Evolutionary conservation across 768 basidiomycete species (phyloP), one percentile per base, ranked within the genome.

Genomic region (Agaricus bisporus): DNA sequence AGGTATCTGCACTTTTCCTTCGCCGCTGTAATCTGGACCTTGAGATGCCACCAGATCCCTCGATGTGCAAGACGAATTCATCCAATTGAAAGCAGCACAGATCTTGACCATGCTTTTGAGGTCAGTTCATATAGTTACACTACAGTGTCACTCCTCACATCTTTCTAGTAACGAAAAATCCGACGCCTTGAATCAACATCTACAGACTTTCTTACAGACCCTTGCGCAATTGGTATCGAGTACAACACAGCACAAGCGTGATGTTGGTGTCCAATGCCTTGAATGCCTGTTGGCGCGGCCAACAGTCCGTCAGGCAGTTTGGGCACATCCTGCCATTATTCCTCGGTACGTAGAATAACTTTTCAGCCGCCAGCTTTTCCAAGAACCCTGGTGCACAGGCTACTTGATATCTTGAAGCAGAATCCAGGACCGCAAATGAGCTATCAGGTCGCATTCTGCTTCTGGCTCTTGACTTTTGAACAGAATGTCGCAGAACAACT

Each of bases 391-490:
- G 41, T 48, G 46, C 22, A 18, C 15, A 95, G 93, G 18, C 74
- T 97, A 42, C 80, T 94, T 5, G 89, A 94, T 28, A 87, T 91
- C 22, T 73, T 98, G 52, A 86, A 85, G 62, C 76, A 83, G 49
- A 88, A 83, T 57, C 85, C 90, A 14, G 82, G 85, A 18, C 91
- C 95, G 17, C 97, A 99, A 70, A 91, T 95, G 84, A 88, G 82
- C 71, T 99, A 98, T 66, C 94, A 97, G 75, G 84, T 94, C 41
- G 82, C 83, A 22, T 90, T 92, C 66, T 95, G 91, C 66, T 73
- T 98, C 57, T 99, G 97, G 97, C 72, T 98, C 48, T 72, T 98
- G 52, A 89, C 93, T 0, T 99, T 97, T 58, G 93, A 99, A 64
- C 77, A 83, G 61, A 79, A 85, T 36, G 77, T 97, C 28, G 89